Evolutionary conservation across 352 stramenopile genomes (phyloP), one percentile per base, ranked within the genome.

Genomic region (Phytophthora ramorum): DNA sequence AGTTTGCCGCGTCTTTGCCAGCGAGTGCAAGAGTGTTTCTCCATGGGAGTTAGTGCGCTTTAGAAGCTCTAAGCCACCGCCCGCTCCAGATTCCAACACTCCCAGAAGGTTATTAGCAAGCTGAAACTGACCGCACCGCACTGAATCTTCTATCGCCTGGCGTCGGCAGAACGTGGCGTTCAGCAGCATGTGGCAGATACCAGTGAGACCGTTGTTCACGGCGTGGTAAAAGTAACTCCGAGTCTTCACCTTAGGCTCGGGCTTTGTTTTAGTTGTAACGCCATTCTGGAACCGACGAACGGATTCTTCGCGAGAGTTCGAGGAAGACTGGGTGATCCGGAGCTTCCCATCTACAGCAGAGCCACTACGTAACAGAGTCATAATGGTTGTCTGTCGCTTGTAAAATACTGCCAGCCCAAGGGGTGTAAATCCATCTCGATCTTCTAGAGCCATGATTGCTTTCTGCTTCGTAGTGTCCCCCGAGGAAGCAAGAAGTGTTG

Each of bases 151-250:
- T 7, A 92, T 79, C 0, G 83, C 86, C 75, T 94, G 86, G 13
- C 83, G 80, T 14, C 79, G 83, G 22, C 68, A 83, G 54, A 92
- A 94, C 54, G 88, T 90, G 9, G 81, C 75, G 35, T 75, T 92
- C 10, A 94, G 57, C 3, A 94, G 69, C 70, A 94, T 87, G 62
- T 94, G 86, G 40, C 82, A 94, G 19, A 94, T 90, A 5, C 83
- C 86, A 1, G 83, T 87, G 9, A 92, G 71, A 7, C 73, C 79
- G 52, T 92, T 67, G 60, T 78, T 87, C 12, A 94, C 84, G 0
- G 86, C 86, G 48, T 91, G 79, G 53, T 90, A 92, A 48, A 92
- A 94, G 67, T 89, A 91, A 47, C 86, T 92, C 16, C 61, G 56
- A 1, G 55, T 78, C 34, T 73, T 79, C n/a, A 70, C 60, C 16